These are phyloP conservation scores for Aspergillus incahuasiensis DNA, from an alignment of 495 filamentous ascomycete species.

Conservation along the genomic window DNA sequence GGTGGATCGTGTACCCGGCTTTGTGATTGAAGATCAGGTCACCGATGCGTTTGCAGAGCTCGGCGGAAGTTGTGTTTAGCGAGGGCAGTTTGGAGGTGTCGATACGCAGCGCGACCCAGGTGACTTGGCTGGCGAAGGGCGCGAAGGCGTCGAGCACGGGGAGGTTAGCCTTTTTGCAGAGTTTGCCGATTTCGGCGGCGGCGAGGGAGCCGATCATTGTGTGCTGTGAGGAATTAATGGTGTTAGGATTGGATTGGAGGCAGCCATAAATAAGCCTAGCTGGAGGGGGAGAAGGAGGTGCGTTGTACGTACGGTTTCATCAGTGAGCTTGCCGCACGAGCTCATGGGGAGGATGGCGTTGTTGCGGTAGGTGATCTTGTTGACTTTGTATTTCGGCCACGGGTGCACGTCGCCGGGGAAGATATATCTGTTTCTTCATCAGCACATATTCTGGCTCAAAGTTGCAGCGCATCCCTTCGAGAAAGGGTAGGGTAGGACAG, in stretches of 20 bases:
- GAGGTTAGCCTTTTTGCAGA: slow-evolving; percentile 31
- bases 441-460: background rate
- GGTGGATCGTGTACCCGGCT: slow-evolving; percentile 35
- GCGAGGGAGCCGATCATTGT: slow-evolving; percentile 37
- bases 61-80: slow-evolving; percentile 27
- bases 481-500: too few species aligned
- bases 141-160: slow-evolving; percentile 34
- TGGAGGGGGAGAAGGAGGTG: too few species aligned
- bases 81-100: slow-evolving; percentile 28
- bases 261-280: too few species aligned
- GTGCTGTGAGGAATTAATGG: slow-evolving; percentile 15
- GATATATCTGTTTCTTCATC: slow-evolving; percentile 13
- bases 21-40: slow-evolving; percentile 36
- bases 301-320: slow-evolving; percentile 20
- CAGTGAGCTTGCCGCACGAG: slow-evolving; percentile 23
- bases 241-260: background rate
- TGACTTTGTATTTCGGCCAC: slow-evolving; percentile 31
- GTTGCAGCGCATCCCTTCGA: too few species aligned
- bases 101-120: slow-evolving; percentile 36
- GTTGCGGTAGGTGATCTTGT: slow-evolving; percentile 32
- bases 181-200: slow-evolving; percentile 34
- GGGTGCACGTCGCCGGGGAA: slow-evolving; percentile 27
- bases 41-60: slow-evolving; percentile 28
- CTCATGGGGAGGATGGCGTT: slow-evolving; percentile 33
- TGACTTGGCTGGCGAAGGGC: slow-evolving; percentile 38